Evolutionary conservation across 208 protist genomes (phyloP).

Genomic region (Acanthamoeba lenticulata): DNA sequence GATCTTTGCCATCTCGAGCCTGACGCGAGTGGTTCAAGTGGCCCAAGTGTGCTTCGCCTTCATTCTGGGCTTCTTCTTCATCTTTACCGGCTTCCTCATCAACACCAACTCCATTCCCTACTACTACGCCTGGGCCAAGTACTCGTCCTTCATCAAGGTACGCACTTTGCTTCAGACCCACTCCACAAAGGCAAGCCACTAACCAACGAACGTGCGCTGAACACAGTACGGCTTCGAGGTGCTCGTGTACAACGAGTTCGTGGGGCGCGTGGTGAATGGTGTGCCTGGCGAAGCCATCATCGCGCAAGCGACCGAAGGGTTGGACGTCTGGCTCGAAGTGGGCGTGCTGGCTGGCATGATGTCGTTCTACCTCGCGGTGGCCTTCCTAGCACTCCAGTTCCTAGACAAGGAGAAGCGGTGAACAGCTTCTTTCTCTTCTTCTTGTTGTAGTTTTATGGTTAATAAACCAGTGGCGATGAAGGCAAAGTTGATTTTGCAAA

Average conservation of each 20-base stretch:
- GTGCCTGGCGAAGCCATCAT: background rate
- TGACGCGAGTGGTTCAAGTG: background rate
- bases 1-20: background rate
- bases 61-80: constrained; percentile 50
- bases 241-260: constrained; percentile 42
- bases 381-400: background rate
- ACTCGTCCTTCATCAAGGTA: constrained; percentile 53
- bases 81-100: constrained; percentile 25
- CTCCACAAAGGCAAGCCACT: too few relatives aligned
- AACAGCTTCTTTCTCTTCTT: too few relatives aligned
- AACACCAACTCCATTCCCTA: constrained; percentile 5
- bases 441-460: too few relatives aligned
- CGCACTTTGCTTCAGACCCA: background rate
- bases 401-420: constrained; percentile 47
- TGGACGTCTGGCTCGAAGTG: background rate
- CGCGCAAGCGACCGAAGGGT: background rate
- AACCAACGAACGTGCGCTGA: too few relatives aligned
- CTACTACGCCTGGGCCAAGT: constrained; percentile 51
- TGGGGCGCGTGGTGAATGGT: background rate
- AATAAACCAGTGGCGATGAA: too few relatives aligned
- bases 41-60: background rate
- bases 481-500: too few relatives aligned
- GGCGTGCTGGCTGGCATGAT: background rate
- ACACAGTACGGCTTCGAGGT: constrained; percentile 54
- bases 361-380: background rate